Evolutionary conservation across 495 filamentous ascomycete species (phyloP).

Genomic region (Daldinia vernicosa): DNA sequence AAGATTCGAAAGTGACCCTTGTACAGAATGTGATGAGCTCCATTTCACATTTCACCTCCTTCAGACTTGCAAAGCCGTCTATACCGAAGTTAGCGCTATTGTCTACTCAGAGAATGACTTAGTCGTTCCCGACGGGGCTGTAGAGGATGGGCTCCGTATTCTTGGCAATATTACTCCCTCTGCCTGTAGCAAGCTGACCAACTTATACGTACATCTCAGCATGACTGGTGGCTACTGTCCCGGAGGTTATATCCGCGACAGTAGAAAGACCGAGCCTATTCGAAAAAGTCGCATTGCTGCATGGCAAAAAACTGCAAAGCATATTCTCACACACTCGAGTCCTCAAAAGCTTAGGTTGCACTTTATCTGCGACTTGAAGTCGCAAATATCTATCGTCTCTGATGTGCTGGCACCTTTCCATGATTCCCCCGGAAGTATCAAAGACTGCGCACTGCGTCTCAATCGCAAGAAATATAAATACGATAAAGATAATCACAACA

Average conservation of each 20-base stretch:
- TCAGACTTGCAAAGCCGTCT: not conserved
- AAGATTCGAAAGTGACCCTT: not conserved
- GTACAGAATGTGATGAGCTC: not conserved
- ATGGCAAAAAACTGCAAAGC: not conserved
- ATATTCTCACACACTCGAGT: not conserved
- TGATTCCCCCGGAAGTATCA: not conserved
- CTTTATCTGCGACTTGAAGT: not conserved
- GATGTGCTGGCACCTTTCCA: not conserved
- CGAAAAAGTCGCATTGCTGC: not conserved
- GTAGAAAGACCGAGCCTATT: not conserved
- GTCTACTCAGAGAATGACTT: not conserved
- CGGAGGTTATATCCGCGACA: not conserved
- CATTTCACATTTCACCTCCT: not conserved
- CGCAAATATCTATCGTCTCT: not conserved
- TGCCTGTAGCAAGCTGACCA: not conserved
- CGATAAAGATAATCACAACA: too few relatives aligned
- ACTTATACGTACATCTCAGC: not conserved
- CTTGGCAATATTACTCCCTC: not conserved
- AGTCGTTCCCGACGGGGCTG: not conserved
- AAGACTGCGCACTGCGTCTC: not conserved
- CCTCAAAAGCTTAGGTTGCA: not conserved
- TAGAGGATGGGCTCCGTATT: not conserved
- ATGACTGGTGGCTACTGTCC: not conserved
- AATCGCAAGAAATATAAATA: not conserved
- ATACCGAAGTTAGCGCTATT: not conserved